Evolutionary conservation across 768 basidiomycete genomes (phyloP).

Genomic region (Boletus speciosus): DNA sequence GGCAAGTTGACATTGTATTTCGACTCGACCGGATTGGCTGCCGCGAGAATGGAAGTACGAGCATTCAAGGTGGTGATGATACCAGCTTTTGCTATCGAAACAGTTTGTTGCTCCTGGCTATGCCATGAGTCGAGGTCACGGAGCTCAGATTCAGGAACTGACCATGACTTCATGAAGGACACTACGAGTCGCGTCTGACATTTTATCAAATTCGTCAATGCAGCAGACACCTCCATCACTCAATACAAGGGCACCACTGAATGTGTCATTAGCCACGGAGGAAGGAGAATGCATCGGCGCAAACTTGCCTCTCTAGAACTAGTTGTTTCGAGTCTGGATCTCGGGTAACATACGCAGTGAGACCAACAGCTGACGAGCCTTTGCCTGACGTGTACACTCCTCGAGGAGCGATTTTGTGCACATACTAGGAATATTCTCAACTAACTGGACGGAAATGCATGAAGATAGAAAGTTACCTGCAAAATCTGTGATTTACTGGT

Average conservation of each 20-base stretch:
- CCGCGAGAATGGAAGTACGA: conserved; percentile 95
- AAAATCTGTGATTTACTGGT: conserved; percentile 95
- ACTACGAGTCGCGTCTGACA: conserved; percentile 96
- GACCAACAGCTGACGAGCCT: conserved; percentile 96
- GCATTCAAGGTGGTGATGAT: conserved; percentile 99
- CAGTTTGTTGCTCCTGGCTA: conserved; percentile 96
- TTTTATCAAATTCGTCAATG: conserved; percentile 99
- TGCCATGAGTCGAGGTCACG: not conserved
- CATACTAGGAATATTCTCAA: conserved; percentile 58
- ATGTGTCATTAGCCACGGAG: conserved; percentile 1
- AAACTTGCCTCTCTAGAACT: conserved; percentile 83
- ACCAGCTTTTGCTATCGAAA: conserved; percentile 97
- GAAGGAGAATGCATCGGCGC: not conserved
- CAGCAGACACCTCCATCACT: conserved; percentile 98
- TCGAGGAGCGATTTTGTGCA: conserved; percentile 96
- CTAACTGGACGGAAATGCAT: not conserved
- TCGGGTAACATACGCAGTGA: conserved; percentile 97
- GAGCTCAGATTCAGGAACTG: conserved; percentile 14
- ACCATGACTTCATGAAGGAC: conserved; percentile 99
- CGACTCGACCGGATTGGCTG: conserved; percentile 95
- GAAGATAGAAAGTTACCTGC: conserved; percentile 48
- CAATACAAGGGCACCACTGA: conserved; percentile 87
- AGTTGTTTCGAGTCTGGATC: conserved; percentile 98
- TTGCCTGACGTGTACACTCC: conserved; percentile 98
- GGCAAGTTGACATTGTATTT: conserved; percentile 91